Evolutionary conservation across 2,329 filamentous ascomycete genomes (phyloP), one percentile per base, ranked within the genome.

Genomic region (Apiospora kogelbergensis): DNA sequence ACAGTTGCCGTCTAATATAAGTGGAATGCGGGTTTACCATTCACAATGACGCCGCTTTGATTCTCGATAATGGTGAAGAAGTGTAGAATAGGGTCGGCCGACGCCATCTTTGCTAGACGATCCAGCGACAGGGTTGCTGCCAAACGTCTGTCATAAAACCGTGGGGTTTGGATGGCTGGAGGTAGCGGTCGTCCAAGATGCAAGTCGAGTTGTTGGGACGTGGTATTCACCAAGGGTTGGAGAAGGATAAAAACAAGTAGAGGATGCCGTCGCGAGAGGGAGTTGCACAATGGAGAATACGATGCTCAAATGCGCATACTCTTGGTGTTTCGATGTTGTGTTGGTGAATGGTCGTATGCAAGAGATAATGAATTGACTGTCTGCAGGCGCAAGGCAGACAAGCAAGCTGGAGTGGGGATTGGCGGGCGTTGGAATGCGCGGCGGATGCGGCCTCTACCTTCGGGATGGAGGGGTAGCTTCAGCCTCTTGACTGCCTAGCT

Each of bases 61-160:
- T 80, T 79, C 68, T 81, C 81, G 80, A 86, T 84, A 70, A 80
- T 72, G 67, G 81, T 79, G 71, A 88, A 85, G 75, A 83, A 87
- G 10, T 66, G 42, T 6, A 66, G 44, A 45, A 66, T 46, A 44
- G 63, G 63, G n/a, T 66, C 65, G 6, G 65, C 10, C 2, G 65
- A 66, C 26, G 44, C 65, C 65, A 66, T 66, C 13, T 46, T 53
- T 33, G 44, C 44, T 60, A 60, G 30, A 60, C 10, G 26, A 37
- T 60, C 30, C 53, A 26, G 26, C 53, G 53, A 60, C 17, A 26
- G 53, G 53, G 53, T n/a, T 20, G 10, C 30, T 60, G 53, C 53
- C 53, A 60, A 37, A 20, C 42, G 26, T 13, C 44, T 66, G 13
- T 44, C 37, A 42, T 44, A 65, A 65, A 63, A 41, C n/a, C 37